These are phyloP conservation scores for Sporothrix euskadiensis DNA, from an alignment of 2,329 filamentous ascomycete genomes.

Conservation along the genomic window DNA sequence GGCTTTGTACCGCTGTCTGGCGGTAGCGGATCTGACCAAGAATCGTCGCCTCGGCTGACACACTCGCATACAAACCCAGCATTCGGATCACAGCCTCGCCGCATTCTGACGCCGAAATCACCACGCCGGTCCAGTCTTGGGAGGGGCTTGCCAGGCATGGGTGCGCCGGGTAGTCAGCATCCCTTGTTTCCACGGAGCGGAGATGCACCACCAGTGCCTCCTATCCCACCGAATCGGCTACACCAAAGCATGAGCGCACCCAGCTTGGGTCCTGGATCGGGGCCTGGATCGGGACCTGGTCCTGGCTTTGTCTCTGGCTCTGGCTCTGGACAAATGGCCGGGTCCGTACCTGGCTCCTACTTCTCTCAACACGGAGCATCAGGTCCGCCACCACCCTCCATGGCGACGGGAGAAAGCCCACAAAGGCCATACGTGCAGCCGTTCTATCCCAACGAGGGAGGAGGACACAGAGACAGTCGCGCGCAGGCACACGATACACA, in stretches of 20 bases:
- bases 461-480: not conserved
- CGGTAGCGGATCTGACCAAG: slow-evolving; percentile 34
- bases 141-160: slow-evolving; percentile 14
- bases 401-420: slow-evolving; percentile 25
- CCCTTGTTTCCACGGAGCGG: not conserved
- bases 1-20: slow-evolving; percentile 5
- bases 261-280: not conserved
- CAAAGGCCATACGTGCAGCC: slow-evolving; percentile 33
- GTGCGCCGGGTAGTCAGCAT: not conserved
- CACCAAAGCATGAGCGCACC: slow-evolving; percentile 26
- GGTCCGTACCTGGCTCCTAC: slow-evolving; percentile 14
- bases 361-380: slow-evolving; percentile 5
- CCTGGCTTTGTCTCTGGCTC: not conserved
- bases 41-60: slow-evolving; percentile 37
- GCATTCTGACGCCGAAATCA: slow-evolving; percentile 60
- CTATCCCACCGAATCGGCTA: slow-evolving; percentile 21
- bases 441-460: slow-evolving; percentile 20
- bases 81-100: slow-evolving; percentile 38
- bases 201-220: slow-evolving; percentile 28
- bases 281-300: not conserved
- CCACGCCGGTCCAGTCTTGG: slow-evolving; percentile 56
- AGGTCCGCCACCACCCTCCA: not conserved
- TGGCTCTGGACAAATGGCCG: not conserved
- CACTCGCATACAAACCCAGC: slow-evolving; percentile 38
- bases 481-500: not conserved